phyloP scores from a whole-genome alignment of 1,139 yeast species.

The Kodamaea alishanica region DNA sequence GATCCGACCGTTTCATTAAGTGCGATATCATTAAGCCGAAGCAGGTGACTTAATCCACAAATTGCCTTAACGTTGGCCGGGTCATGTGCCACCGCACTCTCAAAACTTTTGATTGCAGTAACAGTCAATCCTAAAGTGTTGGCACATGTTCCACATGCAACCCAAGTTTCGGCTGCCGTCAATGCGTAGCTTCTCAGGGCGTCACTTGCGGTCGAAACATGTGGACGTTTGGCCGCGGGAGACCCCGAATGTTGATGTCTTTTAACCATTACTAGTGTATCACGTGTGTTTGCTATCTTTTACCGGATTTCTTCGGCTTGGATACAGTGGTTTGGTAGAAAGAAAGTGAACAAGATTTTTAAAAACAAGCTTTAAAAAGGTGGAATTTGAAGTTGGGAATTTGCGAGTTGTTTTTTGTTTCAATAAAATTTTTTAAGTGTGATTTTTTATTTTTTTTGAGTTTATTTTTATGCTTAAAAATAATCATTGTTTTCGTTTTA shows the following conservation, averaged over 20 bases:
- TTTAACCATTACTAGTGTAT: constrained; percentile 8
- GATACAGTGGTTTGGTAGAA: no score
- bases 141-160: constrained; percentile 50
- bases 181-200: constrained; percentile 13
- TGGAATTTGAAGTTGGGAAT: no score
- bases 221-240: constrained; percentile 10
- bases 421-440: no score
- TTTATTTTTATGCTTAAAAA: no score
- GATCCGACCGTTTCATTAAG: constrained; percentile 39
- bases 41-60: constrained; percentile 38
- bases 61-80: constrained; percentile 42
- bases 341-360: no score
- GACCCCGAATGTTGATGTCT: constrained; percentile 9
- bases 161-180: constrained; percentile 45
- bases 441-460: no score
- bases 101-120: constrained; percentile 45
- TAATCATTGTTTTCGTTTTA: no score
- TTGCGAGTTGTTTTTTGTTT: no score
- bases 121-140: constrained; percentile 37
- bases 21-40: constrained; percentile 36
- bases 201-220: constrained; percentile 7
- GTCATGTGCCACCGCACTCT: constrained; percentile 42
- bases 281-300: no score
- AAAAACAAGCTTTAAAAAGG: no score
- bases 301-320: no score